These are phyloP conservation scores for Austroboletus eburneus DNA, from an alignment of 768 basidiomycete species.

Conservation along the genomic window DNA sequence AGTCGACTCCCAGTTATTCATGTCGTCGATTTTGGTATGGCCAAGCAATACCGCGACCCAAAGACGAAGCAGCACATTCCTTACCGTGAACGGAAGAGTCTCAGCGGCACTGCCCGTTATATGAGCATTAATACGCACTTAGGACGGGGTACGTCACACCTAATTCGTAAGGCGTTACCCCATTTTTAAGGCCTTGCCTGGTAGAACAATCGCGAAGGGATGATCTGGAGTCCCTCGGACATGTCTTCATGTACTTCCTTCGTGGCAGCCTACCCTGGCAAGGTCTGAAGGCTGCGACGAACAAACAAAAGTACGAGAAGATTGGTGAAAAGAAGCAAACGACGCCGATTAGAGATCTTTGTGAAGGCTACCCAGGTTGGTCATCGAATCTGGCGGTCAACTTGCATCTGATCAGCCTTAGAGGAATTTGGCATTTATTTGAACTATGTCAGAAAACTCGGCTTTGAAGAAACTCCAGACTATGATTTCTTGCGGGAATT, in stretches of 20 bases:
- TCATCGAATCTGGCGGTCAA: constrained; percentile 6
- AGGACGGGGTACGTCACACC: constrained; percentile 68
- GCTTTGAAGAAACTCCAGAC: constrained; percentile 98
- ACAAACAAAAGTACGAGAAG: constrained; percentile 99
- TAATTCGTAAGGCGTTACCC: constrained; percentile 1
- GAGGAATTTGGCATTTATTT: constrained; percentile 99
- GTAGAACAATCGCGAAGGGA: constrained; percentile 90
- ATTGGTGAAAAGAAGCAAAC: constrained; percentile 99
- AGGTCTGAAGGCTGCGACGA: constrained; percentile 97
- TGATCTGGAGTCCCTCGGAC: constrained; percentile 97
- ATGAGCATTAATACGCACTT: constrained; percentile 99
- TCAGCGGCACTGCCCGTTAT: constrained; percentile 96
- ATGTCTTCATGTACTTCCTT: constrained; percentile 99
- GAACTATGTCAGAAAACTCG: constrained; percentile 98
- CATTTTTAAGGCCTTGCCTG: constrained; percentile 5
- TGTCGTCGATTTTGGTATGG: constrained; percentile 99
- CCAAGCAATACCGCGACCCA: constrained; percentile 98
- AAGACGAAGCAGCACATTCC: constrained; percentile 99
- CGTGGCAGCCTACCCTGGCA: constrained; percentile 98
- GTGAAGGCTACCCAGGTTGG: constrained; percentile 91
- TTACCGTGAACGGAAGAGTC: constrained; percentile 95
- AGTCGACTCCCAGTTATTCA: constrained; percentile 61
- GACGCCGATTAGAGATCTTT: constrained; percentile 94
- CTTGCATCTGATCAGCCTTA: constrained; percentile 30
- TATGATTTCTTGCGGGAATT: constrained; percentile 97